Base-by-base conservation (phyloP, 164 flowering plant genomes). In the Kingdonia uniflora region DNA sequence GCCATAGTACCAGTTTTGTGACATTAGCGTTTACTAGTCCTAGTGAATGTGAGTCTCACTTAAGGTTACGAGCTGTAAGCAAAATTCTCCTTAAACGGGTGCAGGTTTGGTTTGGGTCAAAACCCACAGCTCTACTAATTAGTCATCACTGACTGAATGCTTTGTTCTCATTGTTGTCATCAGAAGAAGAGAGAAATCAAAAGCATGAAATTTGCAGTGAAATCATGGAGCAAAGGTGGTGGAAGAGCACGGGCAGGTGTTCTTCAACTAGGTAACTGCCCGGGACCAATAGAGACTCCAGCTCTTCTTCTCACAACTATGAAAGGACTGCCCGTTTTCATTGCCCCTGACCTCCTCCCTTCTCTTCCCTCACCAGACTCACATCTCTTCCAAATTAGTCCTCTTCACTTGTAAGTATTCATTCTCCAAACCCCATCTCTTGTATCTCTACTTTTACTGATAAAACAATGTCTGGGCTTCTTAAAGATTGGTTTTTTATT, bases 351-450 rank as follows among this genome's bases (percentile, higher is more conserved):
- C 69, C 87, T 75, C 37, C 87, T 90, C 35, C 58, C 76, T 19
- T 67, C 84, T 55, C 91, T 90, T 43, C 85, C 94, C 47, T 72
- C 73, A 11, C 88, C 94, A 2, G 82, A 90, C 42, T 80, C 95
- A 14, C 77, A 68, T 55, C 85, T 90, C 57, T 81, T 90, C 52
- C 96, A 81, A 52, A 51, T 75, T 47, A 76, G 87, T 55, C 96
- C 96, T 19, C 84, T 90, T 46, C 97, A 90, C 68, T 90, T 90
- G 97, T 89, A 69, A 69, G 82, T 69, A 7, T 4, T 14, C 0
- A 17, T 45, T 13, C 11, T 21, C 14, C 33, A 2, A 15, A 48
- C 51, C 14, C 22, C 11, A 19, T 17, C 1, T 5, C 21, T 1
- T 5, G n/a, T n/a, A n/a, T n/a, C 48, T 16, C 1, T n/a, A 6